Conservation (phyloP, 1,139 yeast genomes). For the Kazachstania sp. region DNA sequence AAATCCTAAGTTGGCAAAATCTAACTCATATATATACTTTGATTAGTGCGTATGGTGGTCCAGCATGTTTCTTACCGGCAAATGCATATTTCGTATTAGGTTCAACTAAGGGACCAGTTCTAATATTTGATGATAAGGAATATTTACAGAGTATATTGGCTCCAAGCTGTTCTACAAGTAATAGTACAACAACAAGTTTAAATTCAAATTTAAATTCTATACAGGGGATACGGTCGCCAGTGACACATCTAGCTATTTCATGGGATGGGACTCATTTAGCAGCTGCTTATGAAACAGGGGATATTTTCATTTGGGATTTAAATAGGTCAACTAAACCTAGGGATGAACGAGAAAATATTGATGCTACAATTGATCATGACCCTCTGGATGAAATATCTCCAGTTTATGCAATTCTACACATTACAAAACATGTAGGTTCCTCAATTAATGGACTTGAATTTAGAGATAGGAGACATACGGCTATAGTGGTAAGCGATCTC, state of each 20-base stretch:
- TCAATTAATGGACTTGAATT: slow-evolving; percentile 43
- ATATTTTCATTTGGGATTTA: slow-evolving; percentile 41
- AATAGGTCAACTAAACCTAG: slow-evolving; percentile 7
- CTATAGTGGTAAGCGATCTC: slow-evolving; percentile 50
- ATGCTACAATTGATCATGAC: neutral
- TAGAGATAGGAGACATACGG: slow-evolving; percentile 48
- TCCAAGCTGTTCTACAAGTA: slow-evolving; percentile 11
- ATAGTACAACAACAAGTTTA: neutral
- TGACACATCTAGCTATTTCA: slow-evolving; percentile 41
- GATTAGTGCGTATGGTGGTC: slow-evolving; percentile 26
- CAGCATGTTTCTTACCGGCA: slow-evolving; percentile 21
- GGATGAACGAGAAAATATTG: neutral
- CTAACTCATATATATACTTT: slow-evolving; percentile 22
- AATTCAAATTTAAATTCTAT: neutral
- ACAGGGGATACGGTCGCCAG: slow-evolving; percentile 20
- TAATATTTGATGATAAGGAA: slow-evolving; percentile 26
- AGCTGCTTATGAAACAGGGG: slow-evolving; percentile 40
- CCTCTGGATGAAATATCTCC: slow-evolving; percentile 5
- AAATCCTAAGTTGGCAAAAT: slow-evolving; percentile 20
- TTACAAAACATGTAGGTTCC: slow-evolving; percentile 18
- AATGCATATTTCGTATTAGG: slow-evolving; percentile 25
- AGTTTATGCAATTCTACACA: slow-evolving; percentile 22
- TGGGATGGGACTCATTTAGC: slow-evolving; percentile 45
- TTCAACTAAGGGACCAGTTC: slow-evolving; percentile 24
- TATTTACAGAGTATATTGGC: slow-evolving; percentile 20